Percentiles rank a stretch among this genome's conserved stretches.
phyloP scores from a whole-genome alignment of 768 basidiomycete genomes.

The Hydnum rufescens region DNA sequence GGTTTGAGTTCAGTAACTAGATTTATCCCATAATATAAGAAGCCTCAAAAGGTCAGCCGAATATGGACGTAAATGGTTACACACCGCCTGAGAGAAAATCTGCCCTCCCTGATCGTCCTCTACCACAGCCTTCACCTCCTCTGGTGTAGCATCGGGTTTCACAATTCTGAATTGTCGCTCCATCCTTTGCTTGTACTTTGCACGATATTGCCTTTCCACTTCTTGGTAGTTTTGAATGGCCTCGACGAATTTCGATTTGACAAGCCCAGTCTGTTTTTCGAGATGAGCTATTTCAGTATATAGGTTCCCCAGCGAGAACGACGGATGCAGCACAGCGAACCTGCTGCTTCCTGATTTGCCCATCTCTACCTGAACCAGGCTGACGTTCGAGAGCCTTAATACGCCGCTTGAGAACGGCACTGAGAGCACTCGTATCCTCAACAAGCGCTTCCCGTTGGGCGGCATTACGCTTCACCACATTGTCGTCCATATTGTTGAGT shows the following conservation, averaged over 20 bases:
- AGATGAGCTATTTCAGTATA: background rate
- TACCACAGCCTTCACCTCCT: slow-evolving; percentile 23
- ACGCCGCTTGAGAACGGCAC: slow-evolving; percentile 35
- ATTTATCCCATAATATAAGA: background rate
- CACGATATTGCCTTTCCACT: slow-evolving; percentile 14
- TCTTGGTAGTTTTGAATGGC: slow-evolving; percentile 17
- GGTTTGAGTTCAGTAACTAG: slow-evolving; percentile 25
- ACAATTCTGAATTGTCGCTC: slow-evolving; percentile 20
- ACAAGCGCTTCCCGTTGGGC: slow-evolving; percentile 23
- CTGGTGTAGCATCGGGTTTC: slow-evolving; percentile 24
- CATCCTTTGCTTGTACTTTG: slow-evolving; percentile 14
- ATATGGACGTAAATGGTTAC: slow-evolving; percentile 5
- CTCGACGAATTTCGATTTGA: slow-evolving; percentile 14
- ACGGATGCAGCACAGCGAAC: slow-evolving; percentile 20
- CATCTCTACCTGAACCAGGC: slow-evolving; percentile 43
- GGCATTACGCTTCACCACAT: slow-evolving; percentile 8
- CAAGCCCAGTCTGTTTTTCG: slow-evolving; percentile 7
- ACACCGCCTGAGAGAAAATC: slow-evolving; percentile 21
- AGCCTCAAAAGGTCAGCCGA: background rate
- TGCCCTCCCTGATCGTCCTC: slow-evolving; percentile 20
- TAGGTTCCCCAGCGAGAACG: background rate
- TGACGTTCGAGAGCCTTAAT: slow-evolving; percentile 41
- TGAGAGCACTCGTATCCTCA: slow-evolving; percentile 37
- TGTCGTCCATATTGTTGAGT: slow-evolving; percentile 17
- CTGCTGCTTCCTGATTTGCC: slow-evolving; percentile 54